Percentiles rank a stretch among this genome's conserved stretches.
Conservation (phyloP, 257 asterid species). For the Solanum clarkiae region DNA sequence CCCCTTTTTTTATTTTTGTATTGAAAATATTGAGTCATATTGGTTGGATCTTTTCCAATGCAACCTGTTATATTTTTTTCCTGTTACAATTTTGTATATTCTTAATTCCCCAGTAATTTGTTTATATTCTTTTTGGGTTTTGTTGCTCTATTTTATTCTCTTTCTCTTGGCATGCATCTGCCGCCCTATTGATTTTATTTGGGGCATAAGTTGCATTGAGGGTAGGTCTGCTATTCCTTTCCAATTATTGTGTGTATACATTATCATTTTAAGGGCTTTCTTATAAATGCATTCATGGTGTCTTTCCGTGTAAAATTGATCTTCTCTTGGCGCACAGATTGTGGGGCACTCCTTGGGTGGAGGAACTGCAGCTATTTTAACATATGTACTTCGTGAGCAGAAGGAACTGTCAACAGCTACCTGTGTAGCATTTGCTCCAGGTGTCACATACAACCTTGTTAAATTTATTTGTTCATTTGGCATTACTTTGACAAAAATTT, state of each 20-base stretch:
- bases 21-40: neutral
- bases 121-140: neutral
- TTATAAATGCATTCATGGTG: neutral
- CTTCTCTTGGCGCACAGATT: slow-evolving; percentile 28
- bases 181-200: neutral
- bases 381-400: slow-evolving; percentile 80
- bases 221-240: neutral
- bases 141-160: neutral
- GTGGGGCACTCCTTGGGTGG: slow-evolving; percentile 98
- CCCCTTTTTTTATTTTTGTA: neutral
- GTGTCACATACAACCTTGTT: slow-evolving; percentile 18
- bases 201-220: neutral
- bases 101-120: neutral
- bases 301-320: neutral
- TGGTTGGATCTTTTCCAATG: neutral
- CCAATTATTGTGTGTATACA: neutral
- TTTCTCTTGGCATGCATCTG: neutral
- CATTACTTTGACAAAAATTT: no score
- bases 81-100: neutral
- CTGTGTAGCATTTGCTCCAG: slow-evolving; percentile 98
- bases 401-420: slow-evolving; percentile 69
- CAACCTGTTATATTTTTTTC: neutral
- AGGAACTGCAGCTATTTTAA: slow-evolving; percentile 85
- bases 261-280: neutral
- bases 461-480: neutral